Evolutionary conservation across 2,329 filamentous ascomycete genomes (phyloP), one percentile per base, ranked within the genome.

Genomic region (Xylaria sp.): DNA sequence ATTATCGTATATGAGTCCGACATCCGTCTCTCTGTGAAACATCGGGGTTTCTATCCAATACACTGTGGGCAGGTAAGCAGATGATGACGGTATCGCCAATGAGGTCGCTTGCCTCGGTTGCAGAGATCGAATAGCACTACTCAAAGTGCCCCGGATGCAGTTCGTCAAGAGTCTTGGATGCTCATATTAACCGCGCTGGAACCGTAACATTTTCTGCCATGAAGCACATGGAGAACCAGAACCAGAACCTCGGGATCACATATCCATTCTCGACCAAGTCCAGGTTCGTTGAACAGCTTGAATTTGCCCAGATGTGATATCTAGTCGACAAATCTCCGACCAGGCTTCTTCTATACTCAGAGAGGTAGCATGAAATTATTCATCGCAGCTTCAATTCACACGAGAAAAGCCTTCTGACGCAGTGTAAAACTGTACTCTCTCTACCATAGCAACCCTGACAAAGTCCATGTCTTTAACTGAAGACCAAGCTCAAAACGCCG

Each of bases 201-300:
- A 13, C 11, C 8, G 37, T 42, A 30, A 30, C 23, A 30, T 30
- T 30, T 30, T 30, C 23, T 30, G 23, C 23, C 23, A 30, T 30
- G 23, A 30, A 30, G 23, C 23, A 30, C 23, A 30, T 30, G 23
- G 5, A 13, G 37, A 10, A 42, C 8, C 30, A 9, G 46, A 47
- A n/a, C 10, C 16, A 18, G 34, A 59, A 55, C 54, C 61, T 61
- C 59, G 57, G 56, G 13, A 59, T 53, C 46, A 50, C 50, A 46
- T 48, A 55, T 46, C 42, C 42, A 6, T 46, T 46, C 13, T 13
- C 23, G 23, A 46, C 13, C 34, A 51, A 18, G 50, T 47, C 11
- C 19, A 11, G 7, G 37, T 37, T 55, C 57, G 8, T 59, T 59
- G 16, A 53, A 52, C 34, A 54, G 30, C 23, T 16, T 35, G 35